A percentile compares a stretch with the other conserved stretches of the same genome.
These are phyloP conservation scores for Hibiscus mutabilis DNA, from an alignment of 345 rosid genomes.

Conservation along the genomic window DNA sequence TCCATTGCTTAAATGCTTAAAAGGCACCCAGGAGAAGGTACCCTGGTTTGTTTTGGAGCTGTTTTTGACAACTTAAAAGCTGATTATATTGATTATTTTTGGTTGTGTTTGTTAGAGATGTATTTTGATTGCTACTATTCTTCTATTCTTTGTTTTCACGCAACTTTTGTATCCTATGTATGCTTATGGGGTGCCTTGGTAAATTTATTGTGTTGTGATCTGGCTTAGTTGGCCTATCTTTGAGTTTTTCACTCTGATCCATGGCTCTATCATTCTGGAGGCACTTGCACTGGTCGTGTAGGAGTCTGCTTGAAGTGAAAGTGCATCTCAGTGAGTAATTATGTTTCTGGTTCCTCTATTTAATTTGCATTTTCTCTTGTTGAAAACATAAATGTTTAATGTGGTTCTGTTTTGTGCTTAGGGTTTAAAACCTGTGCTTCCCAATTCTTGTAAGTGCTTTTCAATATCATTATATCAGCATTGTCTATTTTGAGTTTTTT, in stretches of 20 bases:
- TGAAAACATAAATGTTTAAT: slow-evolving; percentile 10
- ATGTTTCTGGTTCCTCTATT: neutral
- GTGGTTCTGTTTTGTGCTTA: slow-evolving; percentile 13
- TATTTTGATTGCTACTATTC: neutral
- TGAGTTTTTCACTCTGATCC: slow-evolving; percentile 30
- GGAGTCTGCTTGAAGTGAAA: slow-evolving; percentile 28
- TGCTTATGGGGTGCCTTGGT: neutral
- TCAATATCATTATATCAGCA: neutral
- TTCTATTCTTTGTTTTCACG: neutral
- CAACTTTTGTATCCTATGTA: neutral
- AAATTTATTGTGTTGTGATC: neutral
- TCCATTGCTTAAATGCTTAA: slow-evolving; percentile 74
- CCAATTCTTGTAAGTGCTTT: slow-evolving; percentile 37
- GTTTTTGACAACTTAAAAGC: slow-evolving; percentile 26
- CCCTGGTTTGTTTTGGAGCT: slow-evolving; percentile 76
- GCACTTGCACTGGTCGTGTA: slow-evolving; percentile 36
- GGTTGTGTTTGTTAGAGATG: neutral
- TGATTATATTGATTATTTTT: slow-evolving; percentile 7
- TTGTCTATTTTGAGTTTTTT: neutral
- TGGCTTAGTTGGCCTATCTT: slow-evolving; percentile 2
- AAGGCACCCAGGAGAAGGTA: slow-evolving; percentile 98
- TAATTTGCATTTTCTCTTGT: neutral
- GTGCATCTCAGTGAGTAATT: slow-evolving; percentile 32
- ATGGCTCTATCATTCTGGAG: slow-evolving; percentile 49
- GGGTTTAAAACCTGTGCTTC: slow-evolving; percentile 27